Conservation (phyloP, 148 eudicot species). For the Camellia granthamiana region DNA sequence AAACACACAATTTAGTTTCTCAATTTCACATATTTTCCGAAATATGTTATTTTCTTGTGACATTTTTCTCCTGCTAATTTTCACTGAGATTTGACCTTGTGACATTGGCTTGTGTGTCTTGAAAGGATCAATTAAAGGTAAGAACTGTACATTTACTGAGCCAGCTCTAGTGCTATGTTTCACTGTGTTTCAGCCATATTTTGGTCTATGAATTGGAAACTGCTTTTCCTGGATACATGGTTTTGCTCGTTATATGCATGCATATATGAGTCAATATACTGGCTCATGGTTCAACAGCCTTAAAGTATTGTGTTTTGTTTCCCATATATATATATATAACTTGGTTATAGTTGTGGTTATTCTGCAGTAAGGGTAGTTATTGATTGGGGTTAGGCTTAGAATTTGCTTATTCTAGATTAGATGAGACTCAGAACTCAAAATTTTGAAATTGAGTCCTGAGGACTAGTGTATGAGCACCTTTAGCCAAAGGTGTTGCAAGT, state of each 20-base stretch:
- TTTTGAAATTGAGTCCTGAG: not conserved
- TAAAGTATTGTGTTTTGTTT: not conserved
- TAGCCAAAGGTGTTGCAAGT: not conserved
- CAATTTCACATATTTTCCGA: too few relatives aligned
- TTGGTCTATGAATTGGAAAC: constrained; percentile 7
- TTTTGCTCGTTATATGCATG: not conserved
- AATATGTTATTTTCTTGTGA: not conserved
- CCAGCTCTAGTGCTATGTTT: not conserved
- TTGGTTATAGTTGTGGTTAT: not conserved
- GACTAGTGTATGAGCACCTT: not conserved
- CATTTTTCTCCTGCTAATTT: not conserved
- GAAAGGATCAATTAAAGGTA: not conserved
- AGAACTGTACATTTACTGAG: not conserved
- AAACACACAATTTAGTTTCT: not conserved
- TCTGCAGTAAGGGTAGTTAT: not conserved
- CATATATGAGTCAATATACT: not conserved
- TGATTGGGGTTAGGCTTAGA: not conserved
- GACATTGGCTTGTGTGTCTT: not conserved
- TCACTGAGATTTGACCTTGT: not conserved
- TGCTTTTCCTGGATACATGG: not conserved
- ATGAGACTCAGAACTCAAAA: not conserved
- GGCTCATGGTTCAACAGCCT: not conserved
- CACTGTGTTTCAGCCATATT: not conserved
- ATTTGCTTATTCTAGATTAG: not conserved
- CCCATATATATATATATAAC: not conserved